phyloP scores from a whole-genome alignment of 108 stramenopile species.

The Fistulifera pelliculosa region DNA sequence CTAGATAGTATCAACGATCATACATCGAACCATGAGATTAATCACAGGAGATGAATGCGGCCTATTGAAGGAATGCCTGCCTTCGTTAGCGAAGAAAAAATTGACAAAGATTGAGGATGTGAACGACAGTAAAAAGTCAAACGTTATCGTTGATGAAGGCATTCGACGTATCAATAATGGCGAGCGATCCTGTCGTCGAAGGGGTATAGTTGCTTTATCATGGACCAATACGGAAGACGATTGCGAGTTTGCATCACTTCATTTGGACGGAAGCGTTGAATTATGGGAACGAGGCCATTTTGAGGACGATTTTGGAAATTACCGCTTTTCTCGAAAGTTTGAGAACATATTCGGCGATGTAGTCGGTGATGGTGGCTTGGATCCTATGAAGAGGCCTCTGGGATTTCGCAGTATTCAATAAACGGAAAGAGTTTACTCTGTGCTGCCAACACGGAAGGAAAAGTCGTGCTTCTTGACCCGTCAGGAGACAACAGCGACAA shows the following conservation, averaged over 20 bases:
- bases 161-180: constrained; percentile 13
- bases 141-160: constrained; percentile 26
- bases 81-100: constrained; percentile 32
- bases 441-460: constrained; percentile 28
- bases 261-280: constrained; percentile 52
- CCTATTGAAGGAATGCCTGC: constrained; percentile 69
- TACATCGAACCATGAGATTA: constrained; percentile 45
- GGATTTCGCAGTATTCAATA: constrained; percentile 12
- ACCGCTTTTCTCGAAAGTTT: constrained; percentile 1
- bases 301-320: constrained; percentile 3
- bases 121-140: not conserved
- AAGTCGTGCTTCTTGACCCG: constrained; percentile 21
- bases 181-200: constrained; percentile 11
- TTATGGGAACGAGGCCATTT: constrained; percentile 32
- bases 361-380: not conserved
- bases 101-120: not conserved
- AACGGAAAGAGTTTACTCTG: constrained; percentile 10
- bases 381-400: constrained; percentile 10
- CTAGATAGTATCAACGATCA: not conserved
- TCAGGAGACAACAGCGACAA: constrained; percentile 12
- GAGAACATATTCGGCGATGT: constrained; percentile 2
- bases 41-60: constrained; percentile 86
- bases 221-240: constrained; percentile 17
- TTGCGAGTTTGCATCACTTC: constrained; percentile 51
- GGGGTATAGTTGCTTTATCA: constrained; percentile 53